A percentile compares a stretch with the other conserved stretches of the same genome.
phyloP scores from a whole-genome alignment of 2,329 filamentous ascomycete genomes.

The Graphium sp. region DNA sequence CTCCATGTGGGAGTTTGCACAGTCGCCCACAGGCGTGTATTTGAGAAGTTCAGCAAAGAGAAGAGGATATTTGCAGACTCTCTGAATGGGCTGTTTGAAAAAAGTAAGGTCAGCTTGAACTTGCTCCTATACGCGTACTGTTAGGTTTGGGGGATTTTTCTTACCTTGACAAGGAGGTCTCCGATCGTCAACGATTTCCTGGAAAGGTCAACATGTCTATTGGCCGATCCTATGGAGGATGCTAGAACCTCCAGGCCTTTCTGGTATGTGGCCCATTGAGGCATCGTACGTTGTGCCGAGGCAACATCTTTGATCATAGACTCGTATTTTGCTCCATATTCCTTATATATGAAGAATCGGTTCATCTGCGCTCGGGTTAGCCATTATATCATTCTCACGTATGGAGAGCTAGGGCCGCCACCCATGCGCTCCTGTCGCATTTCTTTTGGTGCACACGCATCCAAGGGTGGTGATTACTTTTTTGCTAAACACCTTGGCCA shows the following conservation, averaged over 20 bases:
- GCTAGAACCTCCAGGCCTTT: conserved; percentile 73
- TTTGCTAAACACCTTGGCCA: conserved; percentile 41
- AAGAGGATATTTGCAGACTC: conserved; percentile 80
- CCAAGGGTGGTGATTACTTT: too few species aligned
- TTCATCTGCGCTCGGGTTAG: conserved; percentile 40
- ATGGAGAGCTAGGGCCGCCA: too few species aligned
- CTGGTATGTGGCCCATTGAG: conserved; percentile 66
- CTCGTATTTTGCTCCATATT: conserved; percentile 83
- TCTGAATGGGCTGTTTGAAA: conserved; percentile 60
- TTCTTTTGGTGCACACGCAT: not conserved
- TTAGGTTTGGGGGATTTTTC: conserved; percentile 3
- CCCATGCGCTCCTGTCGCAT: too few species aligned
- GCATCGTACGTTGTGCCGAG: conserved; percentile 48
- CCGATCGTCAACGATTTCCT: conserved; percentile 68
- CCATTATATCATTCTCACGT: not conserved
- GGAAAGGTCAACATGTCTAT: conserved; percentile 40
- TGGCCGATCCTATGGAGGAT: conserved; percentile 55
- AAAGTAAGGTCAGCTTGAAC: conserved; percentile 3
- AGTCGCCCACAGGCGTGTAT: conserved; percentile 70
- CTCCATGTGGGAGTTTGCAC: conserved; percentile 65
- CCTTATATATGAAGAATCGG: conserved; percentile 74
- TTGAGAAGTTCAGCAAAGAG: conserved; percentile 73
- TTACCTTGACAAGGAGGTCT: conserved; percentile 80
- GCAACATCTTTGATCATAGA: conserved; percentile 66
- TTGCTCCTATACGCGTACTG: not conserved